These are phyloP conservation scores for Akanthomyces uredinophilus DNA, from an alignment of 2,329 filamentous ascomycete genomes.

Conservation along the genomic window DNA sequence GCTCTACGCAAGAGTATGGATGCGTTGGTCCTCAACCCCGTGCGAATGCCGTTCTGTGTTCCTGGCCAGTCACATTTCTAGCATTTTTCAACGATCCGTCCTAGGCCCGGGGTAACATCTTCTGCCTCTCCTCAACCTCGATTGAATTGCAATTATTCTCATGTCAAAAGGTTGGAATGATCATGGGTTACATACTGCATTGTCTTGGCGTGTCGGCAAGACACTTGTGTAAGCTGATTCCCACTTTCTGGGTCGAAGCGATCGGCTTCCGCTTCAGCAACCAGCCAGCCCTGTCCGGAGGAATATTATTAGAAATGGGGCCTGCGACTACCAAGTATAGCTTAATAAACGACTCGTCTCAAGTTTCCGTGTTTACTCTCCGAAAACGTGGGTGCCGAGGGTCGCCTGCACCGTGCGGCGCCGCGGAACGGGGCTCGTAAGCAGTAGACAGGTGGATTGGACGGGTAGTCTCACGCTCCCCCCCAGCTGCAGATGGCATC, in stretches of 20 bases:
- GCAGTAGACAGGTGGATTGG: not conserved
- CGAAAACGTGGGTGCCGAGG: not conserved
- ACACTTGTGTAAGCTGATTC: not conserved
- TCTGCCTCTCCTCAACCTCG: too few relatives aligned
- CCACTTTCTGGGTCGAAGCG: not conserved
- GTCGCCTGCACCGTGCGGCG: not conserved
- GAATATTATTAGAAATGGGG: not conserved
- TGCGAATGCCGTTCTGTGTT: not conserved
- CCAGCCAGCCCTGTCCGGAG: not conserved
- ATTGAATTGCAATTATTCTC: not conserved
- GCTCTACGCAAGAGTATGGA: not conserved
- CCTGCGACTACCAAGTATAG: not conserved
- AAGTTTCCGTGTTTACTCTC: not conserved
- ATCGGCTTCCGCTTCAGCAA: not conserved
- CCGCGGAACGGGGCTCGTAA: conserved; percentile 4
- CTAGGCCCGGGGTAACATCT: not conserved
- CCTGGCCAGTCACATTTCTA: not conserved
- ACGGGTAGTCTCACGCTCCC: conserved; percentile 6
- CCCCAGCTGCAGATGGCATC: not conserved
- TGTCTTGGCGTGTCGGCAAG: not conserved
- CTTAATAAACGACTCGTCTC: not conserved
- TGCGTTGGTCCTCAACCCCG: not conserved
- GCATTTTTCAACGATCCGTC: not conserved
- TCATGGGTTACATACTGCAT: not conserved
- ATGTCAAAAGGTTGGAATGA: not conserved